A percentile compares a stretch with the other conserved stretches of the same genome.
These are phyloP conservation scores for Austropuccinia psidii DNA, from an alignment of 1,284 basidiomycete genomes.

Conservation along the genomic window DNA sequence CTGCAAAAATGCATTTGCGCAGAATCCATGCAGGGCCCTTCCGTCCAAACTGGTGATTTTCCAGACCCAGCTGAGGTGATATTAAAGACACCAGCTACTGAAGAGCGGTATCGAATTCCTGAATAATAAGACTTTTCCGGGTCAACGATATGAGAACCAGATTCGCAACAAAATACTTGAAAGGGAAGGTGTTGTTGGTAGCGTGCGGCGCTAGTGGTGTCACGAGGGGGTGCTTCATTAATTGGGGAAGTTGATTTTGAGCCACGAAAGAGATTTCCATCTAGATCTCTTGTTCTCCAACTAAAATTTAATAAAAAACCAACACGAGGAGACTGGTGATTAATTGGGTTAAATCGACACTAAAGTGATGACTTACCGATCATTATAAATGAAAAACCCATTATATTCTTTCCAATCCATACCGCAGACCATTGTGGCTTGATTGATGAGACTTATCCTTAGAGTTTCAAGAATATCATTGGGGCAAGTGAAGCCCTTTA, in stretches of 20 bases:
- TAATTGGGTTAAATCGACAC: background rate
- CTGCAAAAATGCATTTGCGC: constrained; percentile 92
- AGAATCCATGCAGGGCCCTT: constrained; percentile 81
- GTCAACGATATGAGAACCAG: constrained; percentile 87
- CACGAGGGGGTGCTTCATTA: constrained; percentile 81
- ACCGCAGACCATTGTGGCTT: constrained; percentile 90
- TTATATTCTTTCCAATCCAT: constrained; percentile 99
- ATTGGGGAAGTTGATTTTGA: constrained; percentile 82
- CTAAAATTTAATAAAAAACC: constrained; percentile 51
- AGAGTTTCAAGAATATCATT: constrained; percentile 91
- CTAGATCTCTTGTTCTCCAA: constrained; percentile 90
- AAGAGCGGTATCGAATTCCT: constrained; percentile 72
- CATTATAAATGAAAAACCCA: constrained; percentile 91
- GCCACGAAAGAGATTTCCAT: constrained; percentile 88
- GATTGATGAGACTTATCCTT: constrained; percentile 74
- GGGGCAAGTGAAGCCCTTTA: constrained; percentile 94
- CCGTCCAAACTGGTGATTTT: constrained; percentile 51
- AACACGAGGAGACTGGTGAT: no score
- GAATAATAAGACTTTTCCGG: constrained; percentile 86
- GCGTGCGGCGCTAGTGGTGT: constrained; percentile 65
- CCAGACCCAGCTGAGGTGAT: constrained; percentile 57
- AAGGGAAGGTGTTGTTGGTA: constrained; percentile 86
- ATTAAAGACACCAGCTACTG: constrained; percentile 55
- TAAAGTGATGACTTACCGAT: constrained; percentile 56
- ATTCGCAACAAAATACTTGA: constrained; percentile 94